A percentile compares a stretch with the other conserved stretches of the same genome.
Conservation (phyloP, 805 yeast species). For the Candida fluviatilis region DNA sequence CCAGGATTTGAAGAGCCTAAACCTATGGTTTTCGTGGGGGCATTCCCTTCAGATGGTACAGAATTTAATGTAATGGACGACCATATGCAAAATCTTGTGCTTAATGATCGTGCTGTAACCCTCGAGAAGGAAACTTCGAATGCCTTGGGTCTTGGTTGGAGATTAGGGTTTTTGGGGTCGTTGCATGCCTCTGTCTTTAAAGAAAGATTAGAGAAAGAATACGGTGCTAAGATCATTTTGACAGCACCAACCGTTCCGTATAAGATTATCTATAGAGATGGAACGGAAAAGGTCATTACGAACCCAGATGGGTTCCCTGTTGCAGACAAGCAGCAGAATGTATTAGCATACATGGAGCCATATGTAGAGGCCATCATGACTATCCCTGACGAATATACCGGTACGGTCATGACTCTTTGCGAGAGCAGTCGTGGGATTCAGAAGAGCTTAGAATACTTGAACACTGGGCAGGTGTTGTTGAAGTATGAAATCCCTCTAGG, state of each 20-base stretch:
- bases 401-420: slow-evolving; percentile 81
- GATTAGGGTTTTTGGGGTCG: slow-evolving; percentile 91
- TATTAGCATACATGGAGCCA: slow-evolving; percentile 68
- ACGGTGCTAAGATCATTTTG: slow-evolving; percentile 86
- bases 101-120: slow-evolving; percentile 90
- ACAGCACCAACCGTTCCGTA: slow-evolving; percentile 98
- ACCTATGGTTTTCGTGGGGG: slow-evolving; percentile 98
- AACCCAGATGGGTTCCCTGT: slow-evolving; percentile 95
- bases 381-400: slow-evolving; percentile 84
- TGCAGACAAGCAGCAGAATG: slow-evolving; percentile 40
- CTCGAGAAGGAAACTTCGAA: slow-evolving; percentile 86
- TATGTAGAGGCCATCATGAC: slow-evolving; percentile 88
- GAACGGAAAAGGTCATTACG: slow-evolving; percentile 60
- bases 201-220: slow-evolving; percentile 87
- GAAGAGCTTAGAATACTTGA: slow-evolving; percentile 68
- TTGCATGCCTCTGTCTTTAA: slow-evolving; percentile 92
- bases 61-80: slow-evolving; percentile 89
- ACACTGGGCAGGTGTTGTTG: slow-evolving; percentile 76
- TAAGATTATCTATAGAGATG: slow-evolving; percentile 64
- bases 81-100: slow-evolving; percentile 78
- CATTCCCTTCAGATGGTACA: slow-evolving; percentile 92
- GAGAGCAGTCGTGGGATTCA: slow-evolving; percentile 82
- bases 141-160: slow-evolving; percentile 97
- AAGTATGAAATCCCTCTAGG: slow-evolving; percentile 83
- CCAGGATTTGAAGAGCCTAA: slow-evolving; percentile 97